A percentile compares a stretch with the other conserved stretches of the same genome.
phyloP scores from a whole-genome alignment of 1,284 basidiomycete genomes.

The Cutaneotrichosporon spelunceum region DNA sequence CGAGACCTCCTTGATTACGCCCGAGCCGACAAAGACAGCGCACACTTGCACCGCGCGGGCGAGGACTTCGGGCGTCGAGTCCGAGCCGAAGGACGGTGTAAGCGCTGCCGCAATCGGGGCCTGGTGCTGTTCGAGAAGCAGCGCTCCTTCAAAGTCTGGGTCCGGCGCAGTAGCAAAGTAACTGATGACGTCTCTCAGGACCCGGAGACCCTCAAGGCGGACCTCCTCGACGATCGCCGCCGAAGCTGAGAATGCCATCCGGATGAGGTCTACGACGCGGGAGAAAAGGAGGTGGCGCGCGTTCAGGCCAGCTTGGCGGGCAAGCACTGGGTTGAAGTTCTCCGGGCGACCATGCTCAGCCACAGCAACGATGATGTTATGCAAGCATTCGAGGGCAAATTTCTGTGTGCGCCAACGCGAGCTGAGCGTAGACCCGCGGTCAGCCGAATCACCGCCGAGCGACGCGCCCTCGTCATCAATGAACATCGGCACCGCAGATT shows the following conservation, averaged over 20 bases:
- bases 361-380: conserved; percentile 79
- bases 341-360: conserved; percentile 69
- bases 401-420: conserved; percentile 96
- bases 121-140: conserved; percentile 96
- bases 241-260: conserved; percentile 95
- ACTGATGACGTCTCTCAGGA: conserved; percentile 90
- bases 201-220: conserved; percentile 83
- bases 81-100: conserved; percentile 93
- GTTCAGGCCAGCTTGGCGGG: conserved; percentile 47
- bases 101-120: conserved; percentile 96
- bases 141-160: conserved; percentile 84
- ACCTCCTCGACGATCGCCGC: conserved; percentile 95
- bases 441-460: conserved; percentile 57
- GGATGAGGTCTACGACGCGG: conserved; percentile 71
- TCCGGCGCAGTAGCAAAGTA: conserved; percentile 82
- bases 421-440: conserved; percentile 56
- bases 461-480: conserved; percentile 90
- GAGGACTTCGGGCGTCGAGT: conserved; percentile 92
- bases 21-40: conserved; percentile 91
- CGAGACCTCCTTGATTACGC: conserved; percentile 84
- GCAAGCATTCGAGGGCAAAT: conserved; percentile 89
- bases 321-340: conserved; percentile 73
- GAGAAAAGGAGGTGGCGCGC: conserved; percentile 44
- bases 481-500: conserved; percentile 37
- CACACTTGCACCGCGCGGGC: conserved; percentile 90